These are phyloP conservation scores for Chlorella sp. DNA, from an alignment of 139 green algal species.

Conservation along the genomic window DNA sequence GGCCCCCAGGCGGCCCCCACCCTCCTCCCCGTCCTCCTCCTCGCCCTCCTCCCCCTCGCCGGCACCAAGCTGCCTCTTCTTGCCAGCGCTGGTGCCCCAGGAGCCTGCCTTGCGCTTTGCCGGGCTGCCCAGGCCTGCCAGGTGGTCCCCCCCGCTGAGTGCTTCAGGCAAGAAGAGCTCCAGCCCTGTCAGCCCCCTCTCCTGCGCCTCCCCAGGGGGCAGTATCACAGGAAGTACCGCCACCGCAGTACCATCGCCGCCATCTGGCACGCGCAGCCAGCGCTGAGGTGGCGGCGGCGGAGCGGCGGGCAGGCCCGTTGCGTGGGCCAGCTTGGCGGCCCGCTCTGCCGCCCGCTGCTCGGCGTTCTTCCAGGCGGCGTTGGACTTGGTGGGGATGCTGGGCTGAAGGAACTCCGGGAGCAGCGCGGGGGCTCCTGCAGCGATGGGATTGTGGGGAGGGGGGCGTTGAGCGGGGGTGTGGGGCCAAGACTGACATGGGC, in stretches of 20 bases:
- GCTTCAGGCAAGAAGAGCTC: neutral
- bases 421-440: conserved; percentile 9
- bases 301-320: neutral
- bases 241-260: no score
- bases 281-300: neutral
- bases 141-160: neutral
- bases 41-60: neutral
- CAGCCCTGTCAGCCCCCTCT: neutral
- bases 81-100: neutral
- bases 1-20: neutral
- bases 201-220: neutral
- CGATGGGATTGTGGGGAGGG: neutral
- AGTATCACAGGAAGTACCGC: conserved; percentile 6
- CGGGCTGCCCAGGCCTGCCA: neutral
- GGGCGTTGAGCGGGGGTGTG: neutral
- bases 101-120: neutral
- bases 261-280: conserved; percentile 9
- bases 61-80: neutral
- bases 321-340: neutral
- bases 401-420: conserved; percentile 32
- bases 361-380: conserved; percentile 28
- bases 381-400: conserved; percentile 33
- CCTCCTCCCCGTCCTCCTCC: neutral
- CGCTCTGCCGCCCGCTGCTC: conserved; percentile 13
- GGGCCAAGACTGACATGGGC: no score